Base-by-base conservation (phyloP, 331 rosid species). In the Stylosanthes scabra region DNA sequence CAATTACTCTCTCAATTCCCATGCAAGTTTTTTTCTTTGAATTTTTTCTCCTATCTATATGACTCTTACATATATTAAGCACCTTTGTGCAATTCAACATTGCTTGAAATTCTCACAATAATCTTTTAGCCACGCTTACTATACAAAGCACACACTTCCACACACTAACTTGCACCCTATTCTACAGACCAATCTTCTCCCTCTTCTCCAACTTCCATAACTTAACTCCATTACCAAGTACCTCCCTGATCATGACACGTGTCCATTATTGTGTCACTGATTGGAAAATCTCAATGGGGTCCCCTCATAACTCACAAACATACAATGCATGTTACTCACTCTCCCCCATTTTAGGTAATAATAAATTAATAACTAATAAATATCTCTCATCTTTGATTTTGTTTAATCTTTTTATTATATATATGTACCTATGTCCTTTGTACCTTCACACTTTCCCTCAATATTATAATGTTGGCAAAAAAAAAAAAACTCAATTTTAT, bases 111-210 rank as follows among this genome's bases (percentile, higher is more conserved):
- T 41, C 89, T 80, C 86, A 80, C 81, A 41, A 72, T 37, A 41
- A 72, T 37, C 76, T 65, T 72, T 63, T 84, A 69, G 82, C 82
- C 89, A 87, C 88, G 89, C 90, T 80, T 80, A 59, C 84, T 60
- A 31, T 5, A 31, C 37, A 31, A 45, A 57, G 74, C 98, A 87
- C 98, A 80, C 74, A 66, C 69, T 82, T 86, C 98, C 84, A 93
- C 69, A 66, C 59, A 66, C 65, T 73, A 47, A 78, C 54, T 71
- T 74, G 97, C 85, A 79, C 69, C 89, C 98, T 75, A 83, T 93
- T 93, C 90, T 78, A 55, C 84, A 85, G 97, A 93, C 97, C 92
- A 85, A 73, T 89, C 90, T 83, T 82, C 92, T 81, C 67, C 79
- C 57, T 84, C 84, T 87, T 84, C 85, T 60, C 86, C 79, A 82